These are phyloP conservation scores for Hypoxylon rubiginosum DNA, from an alignment of 2,329 filamentous ascomycete species.

Conservation along the genomic window DNA sequence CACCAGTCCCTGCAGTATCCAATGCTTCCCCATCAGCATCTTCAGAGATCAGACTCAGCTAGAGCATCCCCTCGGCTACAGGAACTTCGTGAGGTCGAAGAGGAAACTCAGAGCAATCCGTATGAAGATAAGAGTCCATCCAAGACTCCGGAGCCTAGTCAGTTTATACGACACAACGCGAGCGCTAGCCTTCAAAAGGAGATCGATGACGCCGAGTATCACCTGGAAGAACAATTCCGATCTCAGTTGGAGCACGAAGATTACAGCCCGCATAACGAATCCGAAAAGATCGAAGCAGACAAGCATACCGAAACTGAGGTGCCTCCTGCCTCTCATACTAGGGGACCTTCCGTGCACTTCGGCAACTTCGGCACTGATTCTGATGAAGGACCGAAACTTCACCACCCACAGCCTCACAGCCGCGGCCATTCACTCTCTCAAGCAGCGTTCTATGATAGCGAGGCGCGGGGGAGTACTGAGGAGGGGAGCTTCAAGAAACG, in stretches of 20 bases:
- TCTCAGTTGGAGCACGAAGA: conserved; percentile 84
- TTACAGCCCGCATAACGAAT: conserved; percentile 74
- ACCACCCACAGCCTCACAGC: conserved; percentile 81
- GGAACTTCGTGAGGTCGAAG: conserved; percentile 80
- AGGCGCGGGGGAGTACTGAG: conserved; percentile 56
- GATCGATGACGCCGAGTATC: conserved; percentile 87
- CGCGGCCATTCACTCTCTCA: conserved; percentile 79
- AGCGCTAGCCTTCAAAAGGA: conserved; percentile 85
- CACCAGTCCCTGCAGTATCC: conserved; percentile 72
- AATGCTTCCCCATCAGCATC: conserved; percentile 68
- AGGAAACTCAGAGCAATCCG: conserved; percentile 64
- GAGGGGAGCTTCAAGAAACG: conserved; percentile 56
- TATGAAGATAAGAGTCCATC: conserved; percentile 63
- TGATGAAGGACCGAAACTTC: conserved; percentile 69
- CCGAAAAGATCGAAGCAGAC: conserved; percentile 51
- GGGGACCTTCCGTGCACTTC: conserved; percentile 64
- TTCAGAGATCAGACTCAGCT: conserved; percentile 67
- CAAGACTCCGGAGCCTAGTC: conserved; percentile 65
- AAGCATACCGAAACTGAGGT: conserved; percentile 36
- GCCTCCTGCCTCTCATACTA: conserved; percentile 54
- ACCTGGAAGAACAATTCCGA: conserved; percentile 83
- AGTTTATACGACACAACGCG: conserved; percentile 73
- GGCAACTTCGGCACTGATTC: conserved; percentile 67
- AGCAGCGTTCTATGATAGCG: conserved; percentile 72
- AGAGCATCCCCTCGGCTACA: conserved; percentile 74